Evolutionary conservation across 2,329 filamentous ascomycete species (phyloP), one percentile per base, ranked within the genome.

Genomic region (Rhytidhysteron rufulum): DNA sequence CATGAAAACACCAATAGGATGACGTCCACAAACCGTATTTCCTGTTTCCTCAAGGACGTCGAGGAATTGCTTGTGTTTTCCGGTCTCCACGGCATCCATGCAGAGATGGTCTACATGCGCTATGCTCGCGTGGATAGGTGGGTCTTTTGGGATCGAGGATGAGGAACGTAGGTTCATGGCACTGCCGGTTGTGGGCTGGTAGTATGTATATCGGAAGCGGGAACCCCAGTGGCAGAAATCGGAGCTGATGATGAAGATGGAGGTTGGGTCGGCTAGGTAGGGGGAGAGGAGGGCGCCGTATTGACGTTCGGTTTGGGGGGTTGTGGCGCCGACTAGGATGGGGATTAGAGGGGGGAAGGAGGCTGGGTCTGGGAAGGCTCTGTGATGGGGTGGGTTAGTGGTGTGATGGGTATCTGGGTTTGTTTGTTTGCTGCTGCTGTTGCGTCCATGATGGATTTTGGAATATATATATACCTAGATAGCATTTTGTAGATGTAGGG

Each of bases 141-240:
- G 73, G 32, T 41, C 73, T 67, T 3, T 58, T 60, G 76, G 53
- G 57, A 53, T 68, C 50, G 37, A 73, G 54, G 40, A 65, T 30
- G 71, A 69, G 17, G 57, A 69, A n/a, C 49, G 48, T 11, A 65
- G 50, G 7, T 54, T 48, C 2, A 39, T 49, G 4, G 54, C 48
- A 48, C 71, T 57, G 69, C 66, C 45, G 58, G 64, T 51, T 18
- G 71, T 56, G 44, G 78, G 69, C 22, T 81, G 76, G 62, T 96
- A 95, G 43, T 85, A 85, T 20, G 82, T 87, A 65, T 97, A 98
- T 40, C 77, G 72, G 65, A 96, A 98, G 35, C 88, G 77, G 0
- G 73, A 54, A 9, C 93, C 93, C 93, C 93, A 98, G 66, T 98
- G 93, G 49, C 91, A 96, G 63, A 98, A 98, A 63, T 98, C 93